A percentile compares a stretch with the other conserved stretches of the same genome.
Conservation (phyloP, 2,329 filamentous ascomycete genomes). For the Westerdykella sp. region DNA sequence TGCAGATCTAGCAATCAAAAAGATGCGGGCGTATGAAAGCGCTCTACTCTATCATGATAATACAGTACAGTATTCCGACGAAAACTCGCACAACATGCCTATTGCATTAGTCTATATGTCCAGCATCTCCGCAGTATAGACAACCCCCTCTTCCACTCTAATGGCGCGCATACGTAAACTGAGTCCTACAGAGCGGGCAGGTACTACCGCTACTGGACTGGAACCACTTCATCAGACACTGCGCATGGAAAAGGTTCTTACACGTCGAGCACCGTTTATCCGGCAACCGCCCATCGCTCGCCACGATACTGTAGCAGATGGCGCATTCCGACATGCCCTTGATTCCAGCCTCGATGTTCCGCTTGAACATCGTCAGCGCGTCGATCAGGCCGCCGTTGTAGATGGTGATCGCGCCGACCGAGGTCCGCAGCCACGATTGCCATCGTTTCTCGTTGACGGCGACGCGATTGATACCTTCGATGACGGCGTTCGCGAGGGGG, state of each 20-base stretch:
- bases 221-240: slow-evolving; percentile 96
- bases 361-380: slow-evolving; percentile 75
- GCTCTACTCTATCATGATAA: too few species aligned
- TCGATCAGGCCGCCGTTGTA: slow-evolving; percentile 86
- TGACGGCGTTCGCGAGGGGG: slow-evolving; percentile 71
- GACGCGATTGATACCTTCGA: slow-evolving; percentile 73
- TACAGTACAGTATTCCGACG: too few species aligned
- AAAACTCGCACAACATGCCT: too few species aligned
- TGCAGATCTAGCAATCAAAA: too few species aligned
- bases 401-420: slow-evolving; percentile 89
- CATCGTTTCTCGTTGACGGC: slow-evolving; percentile 87
- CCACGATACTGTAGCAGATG: slow-evolving; percentile 94
- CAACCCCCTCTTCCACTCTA: slow-evolving; percentile 8
- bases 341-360: slow-evolving; percentile 79
- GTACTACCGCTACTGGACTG: slow-evolving; percentile 85
- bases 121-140: not conserved
- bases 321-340: slow-evolving; percentile 94
- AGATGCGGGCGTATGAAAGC: too few species aligned
- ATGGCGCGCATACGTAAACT: slow-evolving; percentile 57
- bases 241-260: slow-evolving; percentile 86
- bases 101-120: too few species aligned
- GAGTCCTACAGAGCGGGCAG: slow-evolving; percentile 87
- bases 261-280: slow-evolving; percentile 90
- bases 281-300: slow-evolving; percentile 78
- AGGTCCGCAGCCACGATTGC: slow-evolving; percentile 82